Conservation (phyloP, 306 rosid genomes). For the Vicia villosa region DNA sequence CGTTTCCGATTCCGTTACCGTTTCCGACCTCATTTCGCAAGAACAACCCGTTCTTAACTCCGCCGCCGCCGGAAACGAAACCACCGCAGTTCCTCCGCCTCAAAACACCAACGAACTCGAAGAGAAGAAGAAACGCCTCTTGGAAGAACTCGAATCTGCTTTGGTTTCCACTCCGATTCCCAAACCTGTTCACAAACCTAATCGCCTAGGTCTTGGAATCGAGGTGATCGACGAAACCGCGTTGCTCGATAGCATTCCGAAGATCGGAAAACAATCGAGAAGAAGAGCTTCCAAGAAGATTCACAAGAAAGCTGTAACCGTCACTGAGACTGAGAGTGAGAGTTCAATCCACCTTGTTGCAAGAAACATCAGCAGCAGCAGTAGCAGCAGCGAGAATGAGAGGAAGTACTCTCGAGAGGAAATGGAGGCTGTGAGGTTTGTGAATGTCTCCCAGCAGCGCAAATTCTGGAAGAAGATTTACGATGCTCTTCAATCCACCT, state of each 20-base stretch:
- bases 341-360: too few species aligned
- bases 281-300: background rate
- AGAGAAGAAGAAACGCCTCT: constrained; percentile 53
- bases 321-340: background rate
- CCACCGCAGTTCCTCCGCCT: background rate
- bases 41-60: constrained; percentile 27
- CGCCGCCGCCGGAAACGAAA: background rate
- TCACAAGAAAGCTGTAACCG: background rate
- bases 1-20: background rate
- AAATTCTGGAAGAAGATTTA: constrained; percentile 60
- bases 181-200: background rate
- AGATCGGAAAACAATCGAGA: constrained; percentile 36
- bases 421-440: constrained; percentile 69
- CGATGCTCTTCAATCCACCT: constrained; percentile 47
- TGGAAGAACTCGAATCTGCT: constrained; percentile 64
- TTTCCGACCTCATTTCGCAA: background rate
- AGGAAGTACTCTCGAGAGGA: constrained; percentile 55
- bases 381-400: background rate
- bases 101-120: constrained; percentile 28
- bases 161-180: constrained; percentile 35
- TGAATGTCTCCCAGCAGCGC: constrained; percentile 53
- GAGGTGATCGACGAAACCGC: constrained; percentile 90
- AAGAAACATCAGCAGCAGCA: background rate
- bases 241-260: constrained; percentile 50
- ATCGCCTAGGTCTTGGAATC: constrained; percentile 40